Percentiles rank a stretch among this genome's conserved stretches.
Conservation (phyloP, 2,329 filamentous ascomycete species). For the Colletotrichum liriopes region DNA sequence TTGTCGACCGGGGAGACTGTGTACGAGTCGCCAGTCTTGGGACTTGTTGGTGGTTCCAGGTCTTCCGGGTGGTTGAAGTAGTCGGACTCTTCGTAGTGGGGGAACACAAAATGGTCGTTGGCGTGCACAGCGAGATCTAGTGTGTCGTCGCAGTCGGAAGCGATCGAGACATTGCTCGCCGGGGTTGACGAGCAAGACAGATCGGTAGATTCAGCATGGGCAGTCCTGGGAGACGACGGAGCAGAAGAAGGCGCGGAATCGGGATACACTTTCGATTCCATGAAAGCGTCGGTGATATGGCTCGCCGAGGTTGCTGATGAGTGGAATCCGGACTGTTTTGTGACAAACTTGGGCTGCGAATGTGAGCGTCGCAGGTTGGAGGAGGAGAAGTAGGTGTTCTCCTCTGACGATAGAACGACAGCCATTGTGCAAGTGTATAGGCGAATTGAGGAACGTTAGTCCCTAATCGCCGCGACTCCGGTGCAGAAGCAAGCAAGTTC, state of each 20-base stretch:
- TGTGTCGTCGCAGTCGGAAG: conserved; percentile 69
- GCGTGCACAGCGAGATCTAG: conserved; percentile 60
- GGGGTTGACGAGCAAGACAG: conserved; percentile 75
- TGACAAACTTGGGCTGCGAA: conserved; percentile 71
- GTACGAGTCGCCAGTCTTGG: conserved; percentile 65
- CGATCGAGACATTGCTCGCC: conserved; percentile 74
- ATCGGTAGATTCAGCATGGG: conserved; percentile 68
- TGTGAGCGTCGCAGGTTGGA: conserved; percentile 71
- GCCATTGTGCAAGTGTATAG: conserved; percentile 60
- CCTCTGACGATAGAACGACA: conserved; percentile 71
- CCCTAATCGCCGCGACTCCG: conserved; percentile 34
- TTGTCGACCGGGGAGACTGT: conserved; percentile 69
- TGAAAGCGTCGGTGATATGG: conserved; percentile 64
- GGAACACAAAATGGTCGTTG: conserved; percentile 64
- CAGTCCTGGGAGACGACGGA: conserved; percentile 69
- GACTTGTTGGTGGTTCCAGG: conserved; percentile 67
- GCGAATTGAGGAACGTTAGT: conserved; percentile 40
- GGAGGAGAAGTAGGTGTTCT: conserved; percentile 69
- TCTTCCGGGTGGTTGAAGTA: conserved; percentile 65
- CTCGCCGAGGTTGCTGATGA: conserved; percentile 61
- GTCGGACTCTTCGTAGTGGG: conserved; percentile 62
- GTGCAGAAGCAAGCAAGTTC: conserved; percentile 21
- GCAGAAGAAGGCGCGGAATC: conserved; percentile 68
- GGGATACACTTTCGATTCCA: conserved; percentile 58
- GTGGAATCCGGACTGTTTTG: conserved; percentile 59